Conservation (phyloP, 2,329 filamentous ascomycete species). For the Colletotrichum sp. region DNA sequence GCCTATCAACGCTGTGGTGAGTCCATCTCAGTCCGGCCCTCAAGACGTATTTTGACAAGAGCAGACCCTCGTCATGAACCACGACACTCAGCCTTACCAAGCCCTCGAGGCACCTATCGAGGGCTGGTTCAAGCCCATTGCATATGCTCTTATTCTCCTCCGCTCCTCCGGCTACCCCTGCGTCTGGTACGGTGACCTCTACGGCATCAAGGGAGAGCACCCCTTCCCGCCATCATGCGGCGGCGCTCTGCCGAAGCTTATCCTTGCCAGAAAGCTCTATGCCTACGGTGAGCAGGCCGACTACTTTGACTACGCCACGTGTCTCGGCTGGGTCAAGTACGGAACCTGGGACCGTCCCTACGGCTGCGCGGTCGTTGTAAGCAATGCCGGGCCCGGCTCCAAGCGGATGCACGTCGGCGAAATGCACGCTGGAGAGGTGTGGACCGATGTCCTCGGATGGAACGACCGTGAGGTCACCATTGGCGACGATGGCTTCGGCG, state of each 20-base stretch:
- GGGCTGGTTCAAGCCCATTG: conserved; percentile 73
- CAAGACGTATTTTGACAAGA: background rate
- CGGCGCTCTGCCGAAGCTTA: conserved; percentile 60
- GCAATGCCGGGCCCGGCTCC: conserved; percentile 51
- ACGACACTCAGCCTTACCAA: conserved; percentile 63
- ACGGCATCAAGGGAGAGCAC: conserved; percentile 58
- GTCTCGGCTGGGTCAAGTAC: conserved; percentile 64
- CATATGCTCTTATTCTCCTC: conserved; percentile 75
- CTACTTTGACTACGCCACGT: conserved; percentile 66
- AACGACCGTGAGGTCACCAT: conserved; percentile 61
- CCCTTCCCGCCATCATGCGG: conserved; percentile 58
- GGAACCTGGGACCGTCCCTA: conserved; percentile 50
- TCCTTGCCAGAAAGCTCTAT: conserved; percentile 68
- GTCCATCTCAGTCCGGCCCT: background rate
- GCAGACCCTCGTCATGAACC: conserved; percentile 72
- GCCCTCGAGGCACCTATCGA: conserved; percentile 61
- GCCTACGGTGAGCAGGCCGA: conserved; percentile 71
- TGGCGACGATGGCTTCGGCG: conserved; percentile 63
- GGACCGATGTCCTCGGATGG: conserved; percentile 69
- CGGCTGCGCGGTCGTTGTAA: conserved; percentile 63
- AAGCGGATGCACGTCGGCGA: conserved; percentile 70
- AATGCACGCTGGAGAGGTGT: conserved; percentile 63
- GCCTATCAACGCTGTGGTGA: conserved; percentile 40
- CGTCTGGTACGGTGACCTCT: conserved; percentile 75
- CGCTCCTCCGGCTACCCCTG: conserved; percentile 67